A percentile compares a stretch with the other conserved stretches of the same genome.
Conservation (phyloP, 176 grass and related monocot species). For the Chloris gayana region DNA sequence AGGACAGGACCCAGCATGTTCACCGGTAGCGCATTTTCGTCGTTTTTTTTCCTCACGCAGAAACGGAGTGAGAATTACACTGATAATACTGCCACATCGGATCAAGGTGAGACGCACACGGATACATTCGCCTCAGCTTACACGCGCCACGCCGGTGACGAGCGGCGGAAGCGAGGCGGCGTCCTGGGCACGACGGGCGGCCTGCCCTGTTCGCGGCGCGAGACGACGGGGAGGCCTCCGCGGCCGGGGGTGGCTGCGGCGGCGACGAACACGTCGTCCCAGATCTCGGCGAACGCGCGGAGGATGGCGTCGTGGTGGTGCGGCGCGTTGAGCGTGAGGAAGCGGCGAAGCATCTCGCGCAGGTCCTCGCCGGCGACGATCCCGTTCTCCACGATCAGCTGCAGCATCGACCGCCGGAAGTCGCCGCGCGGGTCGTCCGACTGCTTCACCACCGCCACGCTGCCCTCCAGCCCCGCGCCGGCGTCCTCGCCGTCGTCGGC, state of each 20-base stretch:
- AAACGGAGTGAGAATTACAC: background rate
- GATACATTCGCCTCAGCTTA: background rate
- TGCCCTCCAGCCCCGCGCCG: conserved; percentile 40
- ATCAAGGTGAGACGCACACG: background rate
- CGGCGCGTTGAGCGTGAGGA: conserved; percentile 73
- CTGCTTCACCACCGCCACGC: conserved; percentile 76
- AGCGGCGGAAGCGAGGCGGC: conserved; percentile 38
- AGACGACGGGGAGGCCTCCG: background rate
- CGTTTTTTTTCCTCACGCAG: background rate
- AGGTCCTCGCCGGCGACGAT: conserved; percentile 64
- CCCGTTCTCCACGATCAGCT: conserved; percentile 81
- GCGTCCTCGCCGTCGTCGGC: background rate
- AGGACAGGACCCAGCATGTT: background rate
- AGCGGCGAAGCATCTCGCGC: conserved; percentile 69
- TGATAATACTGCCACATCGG: no score
- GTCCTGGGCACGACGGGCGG: conserved; percentile 21
- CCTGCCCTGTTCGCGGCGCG: conserved; percentile 12
- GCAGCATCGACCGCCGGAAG: conserved; percentile 80
- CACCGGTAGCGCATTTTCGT: background rate
- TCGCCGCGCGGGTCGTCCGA: conserved; percentile 67
- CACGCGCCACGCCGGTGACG: conserved; percentile 43
- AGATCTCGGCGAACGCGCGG: conserved; percentile 73
- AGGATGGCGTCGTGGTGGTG: conserved; percentile 72
- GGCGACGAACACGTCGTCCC: conserved; percentile 63
- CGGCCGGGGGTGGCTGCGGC: background rate